Conservation (phyloP, 805 yeast species). For the Torulaspora quercuum region DNA sequence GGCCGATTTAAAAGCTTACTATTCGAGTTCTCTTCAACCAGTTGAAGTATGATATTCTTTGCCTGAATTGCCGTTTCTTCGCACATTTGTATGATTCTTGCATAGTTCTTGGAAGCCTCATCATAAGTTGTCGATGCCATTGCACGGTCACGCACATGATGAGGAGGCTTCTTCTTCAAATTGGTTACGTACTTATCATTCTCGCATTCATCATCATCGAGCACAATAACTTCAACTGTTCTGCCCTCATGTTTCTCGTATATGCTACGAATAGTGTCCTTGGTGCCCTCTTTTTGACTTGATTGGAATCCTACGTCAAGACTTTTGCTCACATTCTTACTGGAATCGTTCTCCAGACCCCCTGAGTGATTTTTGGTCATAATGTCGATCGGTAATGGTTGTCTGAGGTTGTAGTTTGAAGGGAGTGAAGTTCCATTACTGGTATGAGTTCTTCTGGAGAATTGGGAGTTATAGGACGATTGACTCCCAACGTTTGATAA, state of each 20-base stretch:
- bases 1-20: constrained; percentile 8
- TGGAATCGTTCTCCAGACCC: neutral
- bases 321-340: too few relatives aligned
- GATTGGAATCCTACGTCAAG: neutral
- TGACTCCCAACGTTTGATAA: constrained; percentile 29
- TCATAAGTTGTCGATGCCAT: constrained; percentile 6
- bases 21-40: constrained; percentile 16
- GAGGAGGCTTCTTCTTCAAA: neutral
- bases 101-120: constrained; percentile 8
- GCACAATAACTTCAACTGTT: constrained; percentile 27
- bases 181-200: neutral
- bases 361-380: neutral
- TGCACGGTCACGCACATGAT: neutral
- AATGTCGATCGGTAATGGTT: neutral
- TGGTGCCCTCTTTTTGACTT: neutral
- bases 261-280: constrained; percentile 3
- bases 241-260: constrained; percentile 24
- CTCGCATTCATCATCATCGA: constrained; percentile 22
- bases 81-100: constrained; percentile 27
- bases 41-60: constrained; percentile 23
- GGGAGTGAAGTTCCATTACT: constrained; percentile 26
- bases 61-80: constrained; percentile 32
- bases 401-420: constrained; percentile 3
- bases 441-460: constrained; percentile 23
- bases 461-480: constrained; percentile 28